phyloP scores from a whole-genome alignment of 1,139 yeast species.

The Arxiozyma bovina region DNA sequence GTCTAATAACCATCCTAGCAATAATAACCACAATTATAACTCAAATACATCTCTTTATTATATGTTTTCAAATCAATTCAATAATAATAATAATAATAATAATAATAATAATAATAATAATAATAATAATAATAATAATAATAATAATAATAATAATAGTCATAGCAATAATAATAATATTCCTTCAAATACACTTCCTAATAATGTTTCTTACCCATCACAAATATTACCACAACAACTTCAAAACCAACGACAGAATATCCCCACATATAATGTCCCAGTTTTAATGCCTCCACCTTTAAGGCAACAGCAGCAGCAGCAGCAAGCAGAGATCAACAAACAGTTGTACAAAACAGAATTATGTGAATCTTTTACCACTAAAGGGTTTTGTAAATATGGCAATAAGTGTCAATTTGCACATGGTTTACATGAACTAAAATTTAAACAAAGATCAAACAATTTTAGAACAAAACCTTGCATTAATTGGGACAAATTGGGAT shows the following conservation, averaged over 20 bases:
- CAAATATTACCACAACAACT: constrained; percentile 4
- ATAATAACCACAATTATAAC: background rate
- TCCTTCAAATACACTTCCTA: background rate
- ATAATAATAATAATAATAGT: constrained; percentile 1
- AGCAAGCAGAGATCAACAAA: constrained; percentile 41
- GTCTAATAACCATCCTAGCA: background rate
- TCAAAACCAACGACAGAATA: constrained; percentile 1
- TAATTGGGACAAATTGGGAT: constrained; percentile 76
- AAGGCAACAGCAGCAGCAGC: constrained; percentile 4
- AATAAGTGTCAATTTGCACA: constrained; percentile 93
- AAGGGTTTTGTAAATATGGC: constrained; percentile 79
- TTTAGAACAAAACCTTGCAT: constrained; percentile 90
- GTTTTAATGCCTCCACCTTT: background rate
- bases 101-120: background rate
- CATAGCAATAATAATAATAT: background rate
- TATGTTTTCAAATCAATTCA: background rate
- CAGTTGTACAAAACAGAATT: constrained; percentile 83
- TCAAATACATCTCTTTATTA: background rate
- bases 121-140: background rate
- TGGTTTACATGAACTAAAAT: constrained; percentile 68
- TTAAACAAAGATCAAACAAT: constrained; percentile 66
- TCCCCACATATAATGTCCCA: background rate
- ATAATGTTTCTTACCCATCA: background rate
- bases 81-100: constrained; percentile 1
- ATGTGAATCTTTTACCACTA: constrained; percentile 68